phyloP scores from a whole-genome alignment of 495 filamentous ascomycete genomes.

The Parachaetomium inaequale region DNA sequence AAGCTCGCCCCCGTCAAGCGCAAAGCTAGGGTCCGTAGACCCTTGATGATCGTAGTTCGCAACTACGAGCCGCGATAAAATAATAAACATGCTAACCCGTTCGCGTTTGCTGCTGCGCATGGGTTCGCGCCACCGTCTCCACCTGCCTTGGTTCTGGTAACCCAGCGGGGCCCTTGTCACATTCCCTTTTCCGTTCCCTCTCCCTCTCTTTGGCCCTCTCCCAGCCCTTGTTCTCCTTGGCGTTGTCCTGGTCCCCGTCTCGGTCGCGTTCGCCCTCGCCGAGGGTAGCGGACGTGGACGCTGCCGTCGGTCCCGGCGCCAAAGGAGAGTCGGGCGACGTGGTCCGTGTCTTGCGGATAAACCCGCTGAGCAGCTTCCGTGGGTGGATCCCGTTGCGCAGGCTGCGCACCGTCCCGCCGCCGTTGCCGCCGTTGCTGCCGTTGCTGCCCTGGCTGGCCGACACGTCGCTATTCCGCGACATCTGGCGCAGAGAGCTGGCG shows the following conservation, averaged over 20 bases:
- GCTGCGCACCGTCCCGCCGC: slow-evolving; percentile 37
- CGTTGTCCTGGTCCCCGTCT: slow-evolving; percentile 28
- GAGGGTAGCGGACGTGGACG: neutral
- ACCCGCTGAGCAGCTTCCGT: slow-evolving; percentile 47
- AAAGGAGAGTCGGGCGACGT: slow-evolving; percentile 27
- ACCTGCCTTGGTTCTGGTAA: neutral
- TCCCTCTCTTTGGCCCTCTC: slow-evolving; percentile 28
- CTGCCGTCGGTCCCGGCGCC: slow-evolving; percentile 1
- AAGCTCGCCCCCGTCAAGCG: neutral
- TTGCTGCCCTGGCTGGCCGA: slow-evolving; percentile 4
- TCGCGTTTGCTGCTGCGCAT: neutral
- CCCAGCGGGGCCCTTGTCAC: neutral
- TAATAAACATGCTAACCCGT: neutral
- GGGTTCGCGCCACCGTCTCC: slow-evolving; percentile 1
- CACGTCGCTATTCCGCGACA: slow-evolving; percentile 37
- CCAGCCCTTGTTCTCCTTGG: slow-evolving; percentile 15
- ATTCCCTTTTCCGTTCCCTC: slow-evolving; percentile 29
- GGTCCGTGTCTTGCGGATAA: slow-evolving; percentile 42
- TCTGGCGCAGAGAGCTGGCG: slow-evolving; percentile 38
- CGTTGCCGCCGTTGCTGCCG: neutral
- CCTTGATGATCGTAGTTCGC: neutral
- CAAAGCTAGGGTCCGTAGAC: neutral
- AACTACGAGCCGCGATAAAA: neutral
- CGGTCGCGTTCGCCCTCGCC: slow-evolving; percentile 25
- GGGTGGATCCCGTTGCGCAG: slow-evolving; percentile 39